Evolutionary conservation across 2,329 filamentous ascomycete genomes (phyloP).

Genomic region (Onygenales sp.): DNA sequence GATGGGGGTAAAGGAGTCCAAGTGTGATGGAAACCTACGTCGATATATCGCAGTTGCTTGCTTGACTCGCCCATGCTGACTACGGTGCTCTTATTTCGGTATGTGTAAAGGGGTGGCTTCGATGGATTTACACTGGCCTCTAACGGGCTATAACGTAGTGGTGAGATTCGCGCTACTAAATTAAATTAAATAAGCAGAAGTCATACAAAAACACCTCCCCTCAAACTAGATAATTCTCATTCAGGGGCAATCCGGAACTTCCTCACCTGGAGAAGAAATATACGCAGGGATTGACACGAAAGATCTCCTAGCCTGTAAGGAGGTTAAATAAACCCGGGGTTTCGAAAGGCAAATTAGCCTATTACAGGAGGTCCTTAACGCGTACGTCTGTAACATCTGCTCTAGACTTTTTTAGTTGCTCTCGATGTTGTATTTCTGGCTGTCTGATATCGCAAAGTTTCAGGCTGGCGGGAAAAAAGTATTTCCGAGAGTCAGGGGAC

Average conservation of each 20-base stretch:
- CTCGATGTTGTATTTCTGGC: background rate
- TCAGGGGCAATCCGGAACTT: background rate
- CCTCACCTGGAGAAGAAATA: background rate
- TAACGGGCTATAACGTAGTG: background rate
- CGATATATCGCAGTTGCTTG: conserved; percentile 35
- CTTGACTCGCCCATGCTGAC: conserved; percentile 26
- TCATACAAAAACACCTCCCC: background rate
- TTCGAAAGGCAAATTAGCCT: background rate
- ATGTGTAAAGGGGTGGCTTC: conserved; percentile 3
- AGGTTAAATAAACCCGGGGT: background rate
- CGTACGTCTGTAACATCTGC: conserved; percentile 4
- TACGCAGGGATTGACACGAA: background rate
- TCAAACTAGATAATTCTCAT: background rate
- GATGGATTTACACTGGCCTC: conserved; percentile 2
- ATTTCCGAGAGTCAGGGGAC: background rate
- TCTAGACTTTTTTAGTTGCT: background rate
- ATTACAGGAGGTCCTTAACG: background rate
- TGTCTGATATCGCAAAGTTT: background rate
- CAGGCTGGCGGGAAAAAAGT: background rate
- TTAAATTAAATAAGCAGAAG: background rate
- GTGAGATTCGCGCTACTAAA: background rate
- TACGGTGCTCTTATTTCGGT: background rate
- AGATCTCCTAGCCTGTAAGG: background rate
- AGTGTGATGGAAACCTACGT: conserved; percentile 27
- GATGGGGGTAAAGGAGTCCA: background rate